Base-by-base conservation (phyloP, 768 basidiomycete genomes). In the Amanita fuliginea region DNA sequence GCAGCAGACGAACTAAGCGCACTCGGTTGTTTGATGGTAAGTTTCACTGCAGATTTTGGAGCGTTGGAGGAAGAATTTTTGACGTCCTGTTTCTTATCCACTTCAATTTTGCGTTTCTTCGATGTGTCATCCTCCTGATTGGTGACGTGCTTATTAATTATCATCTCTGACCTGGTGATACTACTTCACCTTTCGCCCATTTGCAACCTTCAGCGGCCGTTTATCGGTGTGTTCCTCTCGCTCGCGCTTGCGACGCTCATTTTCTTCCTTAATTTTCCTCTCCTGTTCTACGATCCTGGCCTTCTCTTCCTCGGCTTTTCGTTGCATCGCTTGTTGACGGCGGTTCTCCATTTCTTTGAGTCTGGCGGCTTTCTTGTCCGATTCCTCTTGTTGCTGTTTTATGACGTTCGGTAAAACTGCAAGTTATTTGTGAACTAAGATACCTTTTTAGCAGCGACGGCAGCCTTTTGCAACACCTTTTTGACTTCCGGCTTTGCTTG, bases 401-500 rank as follows among this genome's bases (percentile, higher is more conserved):
- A 34, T 42, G 19, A 35, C 6, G 6, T n/a, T 55, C 49, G 21
- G 26, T 16, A 36, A 52, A 42, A 19, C 51, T 32, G 39, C 40
- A 4, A 48, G 19, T 53, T 41, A 26, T 30, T 21, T 1, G 18
- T 33, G 24, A 56, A 50, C 46, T 8, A 58, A 30, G 70, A n/a
- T 14, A 92, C 93, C 83, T 85, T 95, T 71, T 90, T 94, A 3
- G 89, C 90, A 2, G 80, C 87, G 14, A 76, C 77, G 0, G 88
- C 86, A 13, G 92, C 90, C 53, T 83, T 74, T 59, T 89, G 86
- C 26, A 92, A 61, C 42, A 72, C 70, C 48, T 83, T 87, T 70
- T 90, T 92, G 36, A 89, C 78, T 59, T 88, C 84, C 6, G 79
- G 70, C 56, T 85, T 85, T 37, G 62, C 71, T 60, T 87, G 90